A percentile compares a stretch with the other conserved stretches of the same genome.
These are phyloP conservation scores for Malus fusca DNA, from an alignment of 306 rosid species.

Conservation along the genomic window DNA sequence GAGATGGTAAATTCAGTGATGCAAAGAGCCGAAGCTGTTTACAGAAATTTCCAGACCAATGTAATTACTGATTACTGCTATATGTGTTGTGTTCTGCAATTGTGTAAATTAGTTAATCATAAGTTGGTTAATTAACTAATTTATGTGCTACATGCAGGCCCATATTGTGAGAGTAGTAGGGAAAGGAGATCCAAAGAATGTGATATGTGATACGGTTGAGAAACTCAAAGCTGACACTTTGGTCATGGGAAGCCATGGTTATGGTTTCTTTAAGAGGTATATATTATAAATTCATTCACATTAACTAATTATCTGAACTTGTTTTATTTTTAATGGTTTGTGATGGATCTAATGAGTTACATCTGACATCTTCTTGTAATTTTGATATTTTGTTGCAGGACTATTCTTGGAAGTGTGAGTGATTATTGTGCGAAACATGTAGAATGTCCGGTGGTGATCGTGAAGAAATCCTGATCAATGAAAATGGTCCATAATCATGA, in stretches of 20 bases:
- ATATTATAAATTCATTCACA: not conserved
- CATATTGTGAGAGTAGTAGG: slow-evolving; percentile 48
- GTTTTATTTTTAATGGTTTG: not conserved
- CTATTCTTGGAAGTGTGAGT: slow-evolving; percentile 81
- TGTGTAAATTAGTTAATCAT: no score
- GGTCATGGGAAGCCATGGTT: slow-evolving; percentile 80
- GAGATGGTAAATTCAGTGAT: slow-evolving; percentile 58
- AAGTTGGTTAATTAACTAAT: not conserved
- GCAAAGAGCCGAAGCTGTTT: slow-evolving; percentile 62
- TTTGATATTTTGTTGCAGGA: slow-evolving; percentile 27
- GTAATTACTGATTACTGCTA: slow-evolving; percentile 5
- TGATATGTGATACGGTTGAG: slow-evolving; percentile 54
- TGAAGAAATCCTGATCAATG: slow-evolving; percentile 35
- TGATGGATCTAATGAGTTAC: no score
- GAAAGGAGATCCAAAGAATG: slow-evolving; percentile 65
- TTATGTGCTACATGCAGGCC: slow-evolving; percentile 25
- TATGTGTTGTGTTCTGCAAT: not conserved
- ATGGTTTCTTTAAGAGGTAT: slow-evolving; percentile 79
- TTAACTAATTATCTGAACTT: not conserved
- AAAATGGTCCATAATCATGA: not conserved
- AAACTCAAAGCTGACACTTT: slow-evolving; percentile 57
- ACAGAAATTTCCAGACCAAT: slow-evolving; percentile 24
- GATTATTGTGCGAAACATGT: slow-evolving; percentile 67
- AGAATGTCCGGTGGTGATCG: slow-evolving; percentile 71
- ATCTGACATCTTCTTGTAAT: not conserved